A percentile compares a stretch with the other conserved stretches of the same genome.
These are phyloP conservation scores for Stephania yunnanensis DNA, from an alignment of 164 flowering plant genomes.

Conservation along the genomic window DNA sequence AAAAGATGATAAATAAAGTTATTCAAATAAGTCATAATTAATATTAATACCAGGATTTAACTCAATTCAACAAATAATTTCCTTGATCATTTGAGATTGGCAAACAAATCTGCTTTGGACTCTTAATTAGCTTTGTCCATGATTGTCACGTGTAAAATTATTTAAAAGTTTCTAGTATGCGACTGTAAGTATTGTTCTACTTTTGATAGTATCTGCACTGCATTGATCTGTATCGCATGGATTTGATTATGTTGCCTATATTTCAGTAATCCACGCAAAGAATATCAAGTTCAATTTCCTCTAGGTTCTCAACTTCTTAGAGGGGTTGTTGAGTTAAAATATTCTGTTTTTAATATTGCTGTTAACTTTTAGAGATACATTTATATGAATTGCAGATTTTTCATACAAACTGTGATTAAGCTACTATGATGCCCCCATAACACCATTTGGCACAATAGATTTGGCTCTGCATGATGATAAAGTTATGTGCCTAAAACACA, in stretches of 20 bases:
- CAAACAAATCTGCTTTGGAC: background rate
- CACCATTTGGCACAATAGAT: background rate
- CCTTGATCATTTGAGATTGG: background rate
- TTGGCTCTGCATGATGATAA: background rate
- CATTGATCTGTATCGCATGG: background rate
- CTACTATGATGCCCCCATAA: background rate
- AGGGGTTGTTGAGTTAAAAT: background rate
- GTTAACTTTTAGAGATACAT: background rate
- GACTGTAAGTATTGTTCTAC: background rate
- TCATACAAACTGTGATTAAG: background rate
- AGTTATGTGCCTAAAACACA: background rate
- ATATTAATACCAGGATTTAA: no score
- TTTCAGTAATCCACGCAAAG: background rate
- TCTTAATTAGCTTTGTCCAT: background rate
- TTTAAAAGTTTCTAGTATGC: background rate
- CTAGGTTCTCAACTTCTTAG: background rate
- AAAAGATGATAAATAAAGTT: background rate
- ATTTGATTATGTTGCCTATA: background rate
- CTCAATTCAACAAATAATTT: background rate
- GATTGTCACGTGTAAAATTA: background rate
- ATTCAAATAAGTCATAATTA: background rate
- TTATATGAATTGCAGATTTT: background rate
- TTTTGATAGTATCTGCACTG: background rate
- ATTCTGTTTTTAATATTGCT: background rate
- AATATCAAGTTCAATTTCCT: background rate